Base-by-base conservation (phyloP, 2,329 filamentous ascomycete species). In the Penicillium verrucosum region DNA sequence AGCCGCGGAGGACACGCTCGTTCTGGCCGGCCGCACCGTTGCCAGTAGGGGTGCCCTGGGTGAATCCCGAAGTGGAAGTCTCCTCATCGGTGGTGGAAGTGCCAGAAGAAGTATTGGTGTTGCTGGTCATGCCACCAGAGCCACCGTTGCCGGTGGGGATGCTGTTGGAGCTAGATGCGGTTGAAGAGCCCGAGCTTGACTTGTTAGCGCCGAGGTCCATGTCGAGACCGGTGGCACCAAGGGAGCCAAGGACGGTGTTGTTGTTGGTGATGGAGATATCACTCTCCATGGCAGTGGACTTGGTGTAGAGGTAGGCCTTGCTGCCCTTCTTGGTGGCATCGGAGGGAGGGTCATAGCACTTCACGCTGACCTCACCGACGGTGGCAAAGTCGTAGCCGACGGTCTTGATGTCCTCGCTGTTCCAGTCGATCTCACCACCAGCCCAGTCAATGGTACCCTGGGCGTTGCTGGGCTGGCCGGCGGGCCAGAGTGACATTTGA, bases 401-500 rank as follows among this genome's bases (percentile, higher is more conserved):
- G 51, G 83, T 82, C 77, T 90, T 80, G 81, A 97, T 93, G 75
- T 95, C 89, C 21, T 81, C 78, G 62, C 84, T 85, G 71, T 89
- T 79, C 93, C 94, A 99, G 80, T 96, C 83, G 62, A 99, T 93
- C 51, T 83, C 78, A 66, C 94, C 94, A 70, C 94, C 94, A 18
- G 93, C 90, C 94, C 94, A 99, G 52, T 87, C 81, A 63, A 96
- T 84, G 34, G 94, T 97, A 54, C 94, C 94, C 72, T 89, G 71
- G 40, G 84, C 88, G 74, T 97, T 97, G 70, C 81, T 82, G 10
- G 85, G 77, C 45, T 89, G 84, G 71, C 94, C 94, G 68, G 90
- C 94, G 40, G 94, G 94, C 94, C 94, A 99, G 69, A 99, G 86
- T 16, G 94, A 97, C 49, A 99, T 82, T 80, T 97, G 91, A 51